Evolutionary conservation across 1,139 yeast species (phyloP), one percentile per base, ranked within the genome.

Genomic region (Barnettozyma hawaiiensis): DNA sequence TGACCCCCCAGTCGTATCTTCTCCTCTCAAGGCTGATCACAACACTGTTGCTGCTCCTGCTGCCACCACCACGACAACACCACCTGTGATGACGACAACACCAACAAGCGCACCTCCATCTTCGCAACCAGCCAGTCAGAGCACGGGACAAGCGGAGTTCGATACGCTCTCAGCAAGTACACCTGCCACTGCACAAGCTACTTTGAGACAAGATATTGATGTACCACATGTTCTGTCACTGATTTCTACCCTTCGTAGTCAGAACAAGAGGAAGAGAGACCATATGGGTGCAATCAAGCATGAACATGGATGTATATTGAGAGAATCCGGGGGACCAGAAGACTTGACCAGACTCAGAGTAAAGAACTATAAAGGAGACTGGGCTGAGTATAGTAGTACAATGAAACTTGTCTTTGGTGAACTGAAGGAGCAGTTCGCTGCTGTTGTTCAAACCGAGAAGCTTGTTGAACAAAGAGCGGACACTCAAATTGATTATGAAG

Each of bases 311-410:
- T 21, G 40, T 16, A 48, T 55, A 3, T 26, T 40, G 14, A 45
- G 44, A 29, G 51, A 52, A 9, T 41, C 42, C 4, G 24, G 27
- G 2, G 52, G 52, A 15, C 38, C 36, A 4, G 39, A 39, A 16
- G 47, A 43, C 10, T 46, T 49, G 7, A 46, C 44, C 29, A 45
- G 58, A 42, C 23, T 53, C 23, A 52, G 56, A 40, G 35, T 55
- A 16, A 53, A 52, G 40, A 51, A 48, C 31, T 55, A 55, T 39
- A 54, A 50, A 34, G 59, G 59, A 16, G 59, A 55, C 34, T 55
- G 41, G 31, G 55, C 43, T 10, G 59, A 55, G 34, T 51, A 19
- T 18, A 37, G 37, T 14, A 33, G 35, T 12, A 32, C 38, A 14
- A 41, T 41, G 43, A 5, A 23, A 9, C 27, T 22, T 14, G 21